Conservation (phyloP, 768 basidiomycete genomes). For the Boletus patriciae region DNA sequence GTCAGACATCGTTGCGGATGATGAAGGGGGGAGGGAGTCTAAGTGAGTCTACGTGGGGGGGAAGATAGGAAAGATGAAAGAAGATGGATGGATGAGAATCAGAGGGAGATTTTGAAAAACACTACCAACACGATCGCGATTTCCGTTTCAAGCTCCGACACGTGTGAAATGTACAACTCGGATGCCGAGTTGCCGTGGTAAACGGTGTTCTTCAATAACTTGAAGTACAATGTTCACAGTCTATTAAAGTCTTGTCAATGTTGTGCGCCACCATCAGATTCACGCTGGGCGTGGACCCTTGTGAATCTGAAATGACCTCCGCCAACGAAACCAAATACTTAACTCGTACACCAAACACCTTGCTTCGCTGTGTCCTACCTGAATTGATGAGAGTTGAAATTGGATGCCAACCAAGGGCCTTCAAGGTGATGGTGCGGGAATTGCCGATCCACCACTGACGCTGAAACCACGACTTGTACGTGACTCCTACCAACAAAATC, state of each 20-base stretch:
- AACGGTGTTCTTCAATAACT: neutral
- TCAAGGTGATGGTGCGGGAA: conserved; percentile 4
- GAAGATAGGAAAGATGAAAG: conserved; percentile 27
- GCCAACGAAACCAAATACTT: neutral
- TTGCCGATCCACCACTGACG: conserved; percentile 12
- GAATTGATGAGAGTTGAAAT: neutral
- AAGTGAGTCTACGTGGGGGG: conserved; percentile 22
- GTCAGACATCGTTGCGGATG: conserved; percentile 69
- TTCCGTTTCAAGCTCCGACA: conserved; percentile 44
- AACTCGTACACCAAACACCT: neutral
- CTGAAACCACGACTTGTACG: conserved; percentile 2
- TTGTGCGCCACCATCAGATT: neutral
- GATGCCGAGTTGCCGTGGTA: conserved; percentile 21
- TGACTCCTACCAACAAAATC: neutral
- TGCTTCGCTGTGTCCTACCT: neutral
- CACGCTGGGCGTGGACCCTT: neutral
- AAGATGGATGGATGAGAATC: conserved; percentile 28
- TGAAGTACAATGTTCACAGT: neutral
- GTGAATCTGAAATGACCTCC: neutral
- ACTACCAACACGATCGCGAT: conserved; percentile 25
- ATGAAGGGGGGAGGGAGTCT: conserved; percentile 15
- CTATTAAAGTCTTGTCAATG: neutral
- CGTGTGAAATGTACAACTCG: conserved; percentile 7
- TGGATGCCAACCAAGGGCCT: neutral
- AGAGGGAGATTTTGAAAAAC: conserved; percentile 12